Percentiles rank a stretch among this genome's conserved stretches.
These are phyloP conservation scores for Seiridium cupressi DNA, from an alignment of 2,329 filamentous ascomycete species.

Conservation along the genomic window DNA sequence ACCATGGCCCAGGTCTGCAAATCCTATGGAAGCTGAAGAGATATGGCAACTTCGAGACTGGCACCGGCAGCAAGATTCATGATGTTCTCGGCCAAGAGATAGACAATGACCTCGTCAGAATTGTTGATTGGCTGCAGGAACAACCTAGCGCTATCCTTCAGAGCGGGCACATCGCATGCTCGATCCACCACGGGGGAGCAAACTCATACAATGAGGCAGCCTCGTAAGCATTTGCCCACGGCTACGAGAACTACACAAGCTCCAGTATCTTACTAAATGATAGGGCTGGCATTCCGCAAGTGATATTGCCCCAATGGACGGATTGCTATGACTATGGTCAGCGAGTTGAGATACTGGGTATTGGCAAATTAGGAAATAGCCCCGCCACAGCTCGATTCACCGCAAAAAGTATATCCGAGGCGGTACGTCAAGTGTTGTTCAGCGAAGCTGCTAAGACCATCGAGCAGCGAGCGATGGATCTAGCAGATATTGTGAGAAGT, in stretches of 20 bases:
- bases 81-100: neutral
- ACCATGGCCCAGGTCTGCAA: constrained; percentile 12
- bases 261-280: neutral
- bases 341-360: constrained; percentile 15
- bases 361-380: constrained; percentile 14
- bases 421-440: too few relatives aligned
- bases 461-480: too few relatives aligned
- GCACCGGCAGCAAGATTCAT: neutral
- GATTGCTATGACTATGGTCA: constrained; percentile 18
- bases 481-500: too few relatives aligned
- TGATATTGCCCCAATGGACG: constrained; percentile 15
- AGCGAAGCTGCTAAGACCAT: too few relatives aligned
- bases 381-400: too few relatives aligned
- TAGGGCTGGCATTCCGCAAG: constrained; percentile 17
- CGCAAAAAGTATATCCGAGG: too few relatives aligned
- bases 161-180: constrained; percentile 25
- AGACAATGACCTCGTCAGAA: constrained; percentile 8
- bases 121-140: neutral
- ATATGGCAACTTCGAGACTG: neutral
- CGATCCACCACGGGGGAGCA: constrained; percentile 35
- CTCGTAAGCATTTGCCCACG: neutral
- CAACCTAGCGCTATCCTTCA: constrained; percentile 9
- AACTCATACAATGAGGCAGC: constrained; percentile 24
- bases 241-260: neutral
- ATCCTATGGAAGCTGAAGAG: constrained; percentile 13